A percentile compares a stretch with the other conserved stretches of the same genome.
These are phyloP conservation scores for Malbranchea zuffiana DNA, from an alignment of 2,329 filamentous ascomycete species.

Conservation along the genomic window DNA sequence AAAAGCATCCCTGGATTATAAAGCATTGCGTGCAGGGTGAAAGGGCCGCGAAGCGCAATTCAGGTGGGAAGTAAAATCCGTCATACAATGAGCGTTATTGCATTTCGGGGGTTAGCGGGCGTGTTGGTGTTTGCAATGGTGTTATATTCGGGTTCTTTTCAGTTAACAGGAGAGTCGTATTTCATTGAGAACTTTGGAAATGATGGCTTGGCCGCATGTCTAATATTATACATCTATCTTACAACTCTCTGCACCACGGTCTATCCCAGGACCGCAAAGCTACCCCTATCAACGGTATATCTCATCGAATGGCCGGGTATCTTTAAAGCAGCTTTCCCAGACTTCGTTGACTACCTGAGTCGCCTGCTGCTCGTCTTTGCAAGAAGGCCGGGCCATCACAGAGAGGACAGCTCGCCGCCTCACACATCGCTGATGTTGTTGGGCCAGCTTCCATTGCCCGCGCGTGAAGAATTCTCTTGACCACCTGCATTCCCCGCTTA, in stretches of 20 bases:
- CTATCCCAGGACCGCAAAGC: no score
- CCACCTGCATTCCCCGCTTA: slow-evolving; percentile 91
- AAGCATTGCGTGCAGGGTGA: slow-evolving; percentile 69
- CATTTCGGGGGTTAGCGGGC: slow-evolving; percentile 1
- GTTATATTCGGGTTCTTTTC: no score
- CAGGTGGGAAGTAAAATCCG: slow-evolving; percentile 22
- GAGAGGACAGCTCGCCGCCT: slow-evolving; percentile 68
- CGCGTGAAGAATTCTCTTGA: slow-evolving; percentile 72
- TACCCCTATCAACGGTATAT: slow-evolving; percentile 68
- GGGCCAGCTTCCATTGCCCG: slow-evolving; percentile 77
- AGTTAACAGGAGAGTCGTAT: no score
- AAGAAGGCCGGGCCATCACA: slow-evolving; percentile 64
- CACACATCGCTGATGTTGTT: slow-evolving; percentile 91
- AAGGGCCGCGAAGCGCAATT: slow-evolving; percentile 34
- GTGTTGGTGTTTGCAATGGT: background rate
- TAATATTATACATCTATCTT: no score
- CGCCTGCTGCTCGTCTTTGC: slow-evolving; percentile 78
- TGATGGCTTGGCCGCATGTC: no score
- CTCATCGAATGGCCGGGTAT: slow-evolving; percentile 93
- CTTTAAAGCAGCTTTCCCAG: slow-evolving; percentile 94
- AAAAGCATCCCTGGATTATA: slow-evolving; percentile 88
- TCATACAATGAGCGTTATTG: slow-evolving; percentile 3
- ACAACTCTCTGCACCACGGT: no score
- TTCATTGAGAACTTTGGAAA: no score
- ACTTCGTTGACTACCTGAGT: slow-evolving; percentile 86